phyloP scores from a whole-genome alignment of 352 stramenopile species.

The Pythium rhizo-oryzae region DNA sequence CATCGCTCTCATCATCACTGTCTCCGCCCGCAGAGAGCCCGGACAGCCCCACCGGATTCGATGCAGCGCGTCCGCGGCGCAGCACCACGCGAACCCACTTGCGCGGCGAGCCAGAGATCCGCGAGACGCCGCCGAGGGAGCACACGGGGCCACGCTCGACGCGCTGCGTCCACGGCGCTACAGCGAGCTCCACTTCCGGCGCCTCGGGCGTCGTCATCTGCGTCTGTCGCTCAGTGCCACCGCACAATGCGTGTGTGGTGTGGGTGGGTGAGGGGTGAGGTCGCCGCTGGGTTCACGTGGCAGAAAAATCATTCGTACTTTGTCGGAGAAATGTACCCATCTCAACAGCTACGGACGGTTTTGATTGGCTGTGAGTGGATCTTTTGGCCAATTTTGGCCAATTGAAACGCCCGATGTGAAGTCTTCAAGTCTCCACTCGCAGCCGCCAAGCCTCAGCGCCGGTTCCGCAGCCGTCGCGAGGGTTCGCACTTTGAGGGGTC shows the following conservation, averaged over 20 bases:
- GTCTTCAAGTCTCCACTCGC: neutral
- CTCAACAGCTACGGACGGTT: neutral
- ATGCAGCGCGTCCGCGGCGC: neutral
- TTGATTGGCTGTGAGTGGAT: slow-evolving; percentile 1
- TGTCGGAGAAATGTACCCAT: neutral
- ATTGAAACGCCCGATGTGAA: neutral
- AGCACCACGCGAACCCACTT: neutral
- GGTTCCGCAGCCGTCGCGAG: no score
- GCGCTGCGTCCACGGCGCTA: slow-evolving; percentile 1
- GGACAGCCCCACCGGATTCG: neutral
- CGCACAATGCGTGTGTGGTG: no score
- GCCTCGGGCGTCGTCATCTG: neutral
- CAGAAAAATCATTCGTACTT: slow-evolving; percentile 7
- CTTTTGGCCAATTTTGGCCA: neutral
- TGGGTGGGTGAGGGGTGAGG: neutral
- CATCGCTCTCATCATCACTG: neutral
- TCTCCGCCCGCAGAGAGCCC: neutral
- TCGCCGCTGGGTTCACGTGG: neutral
- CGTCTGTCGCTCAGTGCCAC: no score
- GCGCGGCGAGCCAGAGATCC: neutral
- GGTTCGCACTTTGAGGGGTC: no score
- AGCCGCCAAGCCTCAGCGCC: no score
- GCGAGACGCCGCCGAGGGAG: neutral
- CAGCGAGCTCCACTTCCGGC: neutral
- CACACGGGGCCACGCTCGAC: neutral